Evolutionary conservation across 2,329 filamentous ascomycete genomes (phyloP).

Genomic region (Trichoderma sp.): DNA sequence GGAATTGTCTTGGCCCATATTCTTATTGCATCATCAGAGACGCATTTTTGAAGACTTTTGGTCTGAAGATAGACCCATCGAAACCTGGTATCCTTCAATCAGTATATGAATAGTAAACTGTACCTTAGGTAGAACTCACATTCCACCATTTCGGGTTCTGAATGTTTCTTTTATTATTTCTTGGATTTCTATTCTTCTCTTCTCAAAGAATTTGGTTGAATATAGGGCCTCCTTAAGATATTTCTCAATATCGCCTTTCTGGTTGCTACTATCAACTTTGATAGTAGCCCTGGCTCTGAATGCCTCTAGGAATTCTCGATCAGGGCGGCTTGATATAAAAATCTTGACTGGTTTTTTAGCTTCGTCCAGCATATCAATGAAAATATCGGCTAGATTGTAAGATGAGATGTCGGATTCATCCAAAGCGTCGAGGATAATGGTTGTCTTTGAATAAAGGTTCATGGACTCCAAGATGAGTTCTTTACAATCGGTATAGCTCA

Average conservation of each 20-base stretch:
- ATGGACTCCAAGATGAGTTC: conserved; percentile 26
- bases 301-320: conserved; percentile 22
- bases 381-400: conserved; percentile 23
- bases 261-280: conserved; percentile 24
- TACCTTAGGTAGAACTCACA: not conserved
- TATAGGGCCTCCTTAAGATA: conserved; percentile 26
- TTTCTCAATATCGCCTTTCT: conserved; percentile 33
- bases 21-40: conserved; percentile 25
- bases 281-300: conserved; percentile 27
- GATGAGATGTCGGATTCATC: conserved; percentile 30
- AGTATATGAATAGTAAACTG: not conserved
- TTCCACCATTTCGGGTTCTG: not conserved
- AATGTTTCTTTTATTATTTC: not conserved
- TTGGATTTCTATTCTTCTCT: not conserved
- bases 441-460: conserved; percentile 25
- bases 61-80: conserved; percentile 33
- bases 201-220: not conserved
- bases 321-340: conserved; percentile 31
- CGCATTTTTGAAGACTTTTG: conserved; percentile 18
- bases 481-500: conserved; percentile 27
- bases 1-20: conserved; percentile 29
- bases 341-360: conserved; percentile 29
- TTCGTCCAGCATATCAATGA: conserved; percentile 23
- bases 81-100: conserved; percentile 28
- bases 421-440: conserved; percentile 30